Conservation (phyloP, 176 grass and related monocot genomes). For the Carex scoparia region DNA sequence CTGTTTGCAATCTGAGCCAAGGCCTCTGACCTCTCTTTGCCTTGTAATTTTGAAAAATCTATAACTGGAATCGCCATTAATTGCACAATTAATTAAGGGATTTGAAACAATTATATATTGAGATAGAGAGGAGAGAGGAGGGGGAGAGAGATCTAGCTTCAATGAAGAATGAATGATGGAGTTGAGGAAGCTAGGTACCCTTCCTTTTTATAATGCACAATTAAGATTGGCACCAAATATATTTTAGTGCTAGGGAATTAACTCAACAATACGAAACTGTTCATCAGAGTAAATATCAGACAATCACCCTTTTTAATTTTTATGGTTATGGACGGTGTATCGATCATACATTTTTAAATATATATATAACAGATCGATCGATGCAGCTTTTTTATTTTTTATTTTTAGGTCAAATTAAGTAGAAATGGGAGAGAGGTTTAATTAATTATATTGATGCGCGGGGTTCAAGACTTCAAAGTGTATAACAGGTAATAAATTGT, state of each 20-base stretch:
- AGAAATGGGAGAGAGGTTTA: not conserved
- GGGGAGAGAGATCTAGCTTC: not conserved
- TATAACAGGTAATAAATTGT: not conserved
- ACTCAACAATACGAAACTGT: not conserved
- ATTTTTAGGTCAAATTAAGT: not conserved
- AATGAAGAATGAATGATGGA: conserved; percentile 20
- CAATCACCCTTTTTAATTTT: not conserved
- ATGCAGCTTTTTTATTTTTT: not conserved
- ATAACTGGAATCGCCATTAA: conserved; percentile 74
- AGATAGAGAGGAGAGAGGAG: not conserved
- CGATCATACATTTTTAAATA: not conserved
- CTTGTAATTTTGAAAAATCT: conserved; percentile 75
- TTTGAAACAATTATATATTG: not conserved
- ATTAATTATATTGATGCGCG: not conserved
- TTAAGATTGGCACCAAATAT: not conserved
- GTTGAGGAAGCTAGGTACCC: conserved; percentile 8
- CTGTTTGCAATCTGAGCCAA: conserved; percentile 50
- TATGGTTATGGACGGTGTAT: not conserved
- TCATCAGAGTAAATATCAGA: not conserved
- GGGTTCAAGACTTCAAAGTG: not conserved
- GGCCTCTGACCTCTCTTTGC: conserved; percentile 39
- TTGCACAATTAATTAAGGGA: not conserved
- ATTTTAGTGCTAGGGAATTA: not conserved
- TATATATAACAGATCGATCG: not conserved
- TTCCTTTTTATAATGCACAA: conserved; percentile 15